Conservation (phyloP, 2,329 filamentous ascomycete species). For the Colletotrichum graminicola region DNA sequence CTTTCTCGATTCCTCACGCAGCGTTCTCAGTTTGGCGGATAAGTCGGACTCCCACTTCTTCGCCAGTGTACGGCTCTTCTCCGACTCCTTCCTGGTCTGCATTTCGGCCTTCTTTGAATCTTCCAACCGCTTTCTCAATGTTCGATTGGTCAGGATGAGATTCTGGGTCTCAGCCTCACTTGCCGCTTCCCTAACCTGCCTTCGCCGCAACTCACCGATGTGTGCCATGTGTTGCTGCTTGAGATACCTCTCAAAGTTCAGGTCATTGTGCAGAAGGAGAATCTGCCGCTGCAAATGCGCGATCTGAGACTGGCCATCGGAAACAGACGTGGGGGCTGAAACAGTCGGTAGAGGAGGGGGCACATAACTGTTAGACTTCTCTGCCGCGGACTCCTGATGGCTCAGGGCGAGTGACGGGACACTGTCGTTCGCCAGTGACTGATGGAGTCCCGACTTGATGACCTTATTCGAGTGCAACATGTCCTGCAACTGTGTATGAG, state of each 20-base stretch:
- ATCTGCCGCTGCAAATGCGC: slow-evolving; percentile 78
- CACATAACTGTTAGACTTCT: slow-evolving; percentile 51
- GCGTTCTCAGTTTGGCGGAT: slow-evolving; percentile 71
- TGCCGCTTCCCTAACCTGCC: slow-evolving; percentile 80
- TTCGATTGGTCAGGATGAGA: slow-evolving; percentile 80
- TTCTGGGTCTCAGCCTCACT: slow-evolving; percentile 87
- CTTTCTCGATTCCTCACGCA: slow-evolving; percentile 78
- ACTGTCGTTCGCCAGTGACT: slow-evolving; percentile 69
- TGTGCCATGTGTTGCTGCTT: slow-evolving; percentile 87
- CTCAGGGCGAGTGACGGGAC: slow-evolving; percentile 66
- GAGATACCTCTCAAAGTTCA: slow-evolving; percentile 86
- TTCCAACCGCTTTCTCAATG: slow-evolving; percentile 77
- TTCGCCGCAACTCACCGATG: slow-evolving; percentile 81
- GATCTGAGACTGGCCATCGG: slow-evolving; percentile 55
- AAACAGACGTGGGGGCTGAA: slow-evolving; percentile 33
- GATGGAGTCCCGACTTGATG: slow-evolving; percentile 67
- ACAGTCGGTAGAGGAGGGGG: slow-evolving; percentile 46
- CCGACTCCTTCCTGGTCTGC: slow-evolving; percentile 78
- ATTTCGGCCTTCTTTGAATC: slow-evolving; percentile 79
- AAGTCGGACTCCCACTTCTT: slow-evolving; percentile 85
- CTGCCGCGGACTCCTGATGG: slow-evolving; percentile 60
- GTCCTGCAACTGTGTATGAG: slow-evolving; percentile 70
- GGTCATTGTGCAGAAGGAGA: slow-evolving; percentile 81
- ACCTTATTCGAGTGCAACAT: slow-evolving; percentile 71
- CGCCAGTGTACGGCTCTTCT: slow-evolving; percentile 77